Evolutionary conservation across 352 stramenopile genomes (phyloP), one percentile per base, ranked within the genome.

Genomic region (Pythium vanterpoolii): DNA sequence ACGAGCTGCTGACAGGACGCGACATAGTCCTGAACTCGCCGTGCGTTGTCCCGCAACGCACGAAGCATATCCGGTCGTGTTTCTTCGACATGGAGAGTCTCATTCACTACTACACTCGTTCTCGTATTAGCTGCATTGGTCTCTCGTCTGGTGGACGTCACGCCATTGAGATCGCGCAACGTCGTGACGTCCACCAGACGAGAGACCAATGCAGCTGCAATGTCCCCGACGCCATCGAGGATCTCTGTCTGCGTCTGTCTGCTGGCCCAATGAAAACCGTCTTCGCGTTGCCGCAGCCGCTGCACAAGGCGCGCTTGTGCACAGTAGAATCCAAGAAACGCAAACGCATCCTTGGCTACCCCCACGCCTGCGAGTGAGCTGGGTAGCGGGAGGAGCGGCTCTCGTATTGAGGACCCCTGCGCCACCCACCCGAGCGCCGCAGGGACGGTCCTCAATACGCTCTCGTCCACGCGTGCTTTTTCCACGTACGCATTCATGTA

Each of bases 291-390:
- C 39, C 39, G 44, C 24, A 39, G 16, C 27, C 30, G 46, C 36
- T 28, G 4, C 8, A 38, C 13, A 6, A 46, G 18, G 16, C 26
- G 50, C 6, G 50, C 34, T 26, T 57, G 50, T 18, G 23, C 50
- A 16, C 52, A 60, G 28, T 51, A 60, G 19, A 34, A 60, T n/a
- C 52, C 52, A 26, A 60, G 10, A 9, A 60, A 51, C 28, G 52
- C 52, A 39, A 51, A 62, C 36, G 44, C 10, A 39, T 53, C 45
- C 21, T 42, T 26, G 19, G 18, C 31, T 9, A 26, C 24, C 5
- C 19, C 11, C 23, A 52, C 24, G 4, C 5, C 21, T 44, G 23
- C 31, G 5, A 45, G 18, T 36, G 11, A 5, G n/a, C 7, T 16
- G 30, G 47, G 21, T 55, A 4, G 16, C n/a, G n/a, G n/a, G n/a